A percentile compares a stretch with the other conserved stretches of the same genome.
Evolutionary conservation across 768 basidiomycete species (phyloP).

Genomic region (Tubosaeta brunneosetosa): DNA sequence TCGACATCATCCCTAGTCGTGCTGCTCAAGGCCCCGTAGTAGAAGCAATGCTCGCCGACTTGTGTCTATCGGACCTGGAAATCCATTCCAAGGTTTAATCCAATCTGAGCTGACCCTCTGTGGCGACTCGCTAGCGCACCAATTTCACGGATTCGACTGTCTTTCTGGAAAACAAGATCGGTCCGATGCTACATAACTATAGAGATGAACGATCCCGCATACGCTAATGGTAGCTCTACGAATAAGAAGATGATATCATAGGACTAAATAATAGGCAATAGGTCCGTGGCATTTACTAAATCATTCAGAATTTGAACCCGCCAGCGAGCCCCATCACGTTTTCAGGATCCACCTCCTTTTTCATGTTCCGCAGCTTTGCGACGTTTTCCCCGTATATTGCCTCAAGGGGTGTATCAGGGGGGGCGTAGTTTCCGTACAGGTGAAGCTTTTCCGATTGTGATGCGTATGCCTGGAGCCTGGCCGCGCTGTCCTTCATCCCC

Average conservation of each 20-base stretch:
- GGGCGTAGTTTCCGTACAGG: constrained; percentile 60
- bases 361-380: constrained; percentile 36
- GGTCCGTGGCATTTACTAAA: background rate
- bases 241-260: background rate
- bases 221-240: background rate
- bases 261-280: constrained; percentile 1
- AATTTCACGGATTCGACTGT: background rate
- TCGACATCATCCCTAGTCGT: constrained; percentile 9
- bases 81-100: background rate
- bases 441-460: constrained; percentile 40
- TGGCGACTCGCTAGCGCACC: background rate
- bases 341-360: constrained; percentile 46
- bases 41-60: background rate
- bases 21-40: background rate
- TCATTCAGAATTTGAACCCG: constrained; percentile 50
- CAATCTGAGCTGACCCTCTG: background rate
- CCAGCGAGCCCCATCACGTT: constrained; percentile 66
- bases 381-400: constrained; percentile 51
- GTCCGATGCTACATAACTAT: background rate
- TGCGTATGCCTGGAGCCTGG: constrained; percentile 38
- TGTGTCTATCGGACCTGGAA: constrained; percentile 5
- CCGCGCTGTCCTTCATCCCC: constrained; percentile 37
- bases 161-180: background rate
- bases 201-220: background rate
- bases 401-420: constrained; percentile 45